Conservation (phyloP, 2,329 filamentous ascomycete species). For the Fusarium foetens region DNA sequence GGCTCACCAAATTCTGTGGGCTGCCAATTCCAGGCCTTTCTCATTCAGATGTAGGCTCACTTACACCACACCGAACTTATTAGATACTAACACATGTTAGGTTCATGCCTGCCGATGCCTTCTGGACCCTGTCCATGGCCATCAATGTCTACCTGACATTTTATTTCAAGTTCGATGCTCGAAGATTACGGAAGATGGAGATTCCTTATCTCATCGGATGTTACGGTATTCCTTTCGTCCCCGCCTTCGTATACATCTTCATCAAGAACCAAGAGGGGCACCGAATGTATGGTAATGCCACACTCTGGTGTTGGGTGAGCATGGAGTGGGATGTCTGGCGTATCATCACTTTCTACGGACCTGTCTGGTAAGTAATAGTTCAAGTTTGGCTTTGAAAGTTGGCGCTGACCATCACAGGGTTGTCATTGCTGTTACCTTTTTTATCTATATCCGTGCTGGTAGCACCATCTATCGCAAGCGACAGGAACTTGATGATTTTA, state of each 20-base stretch:
- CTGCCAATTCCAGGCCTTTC: slow-evolving; percentile 79
- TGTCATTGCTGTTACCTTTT: slow-evolving; percentile 68
- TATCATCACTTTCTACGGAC: slow-evolving; percentile 78
- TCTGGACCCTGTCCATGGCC: slow-evolving; percentile 85
- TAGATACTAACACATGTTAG: slow-evolving; percentile 54
- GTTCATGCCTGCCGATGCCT: slow-evolving; percentile 80
- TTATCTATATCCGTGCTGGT: slow-evolving; percentile 74
- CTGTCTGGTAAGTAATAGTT: slow-evolving; percentile 66
- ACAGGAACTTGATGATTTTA: slow-evolving; percentile 67
- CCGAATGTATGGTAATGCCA: slow-evolving; percentile 78
- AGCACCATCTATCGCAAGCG: slow-evolving; percentile 74
- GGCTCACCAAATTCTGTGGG: slow-evolving; percentile 57
- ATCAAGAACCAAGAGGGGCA: slow-evolving; percentile 62
- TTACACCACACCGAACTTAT: not conserved
- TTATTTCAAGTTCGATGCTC: slow-evolving; percentile 76
- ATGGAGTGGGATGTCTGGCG: slow-evolving; percentile 75
- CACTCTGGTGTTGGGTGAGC: slow-evolving; percentile 84
- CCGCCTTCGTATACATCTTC: slow-evolving; percentile 75
- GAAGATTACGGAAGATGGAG: slow-evolving; percentile 73
- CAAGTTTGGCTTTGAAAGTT: no score
- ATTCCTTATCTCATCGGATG: slow-evolving; percentile 74
- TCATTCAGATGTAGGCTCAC: slow-evolving; percentile 80
- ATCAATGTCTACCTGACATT: slow-evolving; percentile 86
- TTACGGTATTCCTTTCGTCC: slow-evolving; percentile 78
- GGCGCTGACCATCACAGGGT: slow-evolving; percentile 57